Conservation (phyloP, 495 filamentous ascomycete species). For the Podospora tetraspora region DNA sequence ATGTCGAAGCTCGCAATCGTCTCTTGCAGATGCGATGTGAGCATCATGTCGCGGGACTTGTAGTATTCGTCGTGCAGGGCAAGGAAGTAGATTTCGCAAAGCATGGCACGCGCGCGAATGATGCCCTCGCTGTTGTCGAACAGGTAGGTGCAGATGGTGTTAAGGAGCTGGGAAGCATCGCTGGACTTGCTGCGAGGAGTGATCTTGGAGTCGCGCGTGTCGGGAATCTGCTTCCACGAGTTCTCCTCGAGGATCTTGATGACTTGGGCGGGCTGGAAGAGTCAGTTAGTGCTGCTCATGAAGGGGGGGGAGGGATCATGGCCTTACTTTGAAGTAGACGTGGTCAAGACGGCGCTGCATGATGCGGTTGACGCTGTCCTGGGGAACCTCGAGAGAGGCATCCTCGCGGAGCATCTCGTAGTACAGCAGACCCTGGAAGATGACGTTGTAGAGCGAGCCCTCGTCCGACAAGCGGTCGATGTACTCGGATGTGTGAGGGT, state of each 20-base stretch:
- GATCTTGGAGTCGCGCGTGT: slow-evolving; percentile 66
- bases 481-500: slow-evolving; percentile 98
- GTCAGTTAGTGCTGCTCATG: slow-evolving; percentile 33
- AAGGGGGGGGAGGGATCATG: neutral
- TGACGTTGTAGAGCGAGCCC: slow-evolving; percentile 83
- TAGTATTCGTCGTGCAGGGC: slow-evolving; percentile 97
- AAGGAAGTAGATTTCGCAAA: slow-evolving; percentile 97
- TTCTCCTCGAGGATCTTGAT: slow-evolving; percentile 88
- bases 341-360: slow-evolving; percentile 93
- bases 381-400: slow-evolving; percentile 63
- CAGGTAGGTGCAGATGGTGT: slow-evolving; percentile 87
- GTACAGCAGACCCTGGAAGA: slow-evolving; percentile 82
- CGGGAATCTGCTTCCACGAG: slow-evolving; percentile 79
- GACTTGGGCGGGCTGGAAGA: slow-evolving; percentile 71
- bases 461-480: slow-evolving; percentile 92
- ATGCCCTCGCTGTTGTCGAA: slow-evolving; percentile 92
- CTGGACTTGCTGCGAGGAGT: slow-evolving; percentile 61
- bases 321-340: slow-evolving; percentile 87
- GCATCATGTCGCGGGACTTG: slow-evolving; percentile 94
- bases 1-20: slow-evolving; percentile 93
- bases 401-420: slow-evolving; percentile 71
- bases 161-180: slow-evolving; percentile 71
- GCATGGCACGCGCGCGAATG: slow-evolving; percentile 91
- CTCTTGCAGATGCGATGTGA: slow-evolving; percentile 99
- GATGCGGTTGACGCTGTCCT: slow-evolving; percentile 83